Evolutionary conservation across 306 rosid genomes (phyloP).

Genomic region (Fagus sylvatica): DNA sequence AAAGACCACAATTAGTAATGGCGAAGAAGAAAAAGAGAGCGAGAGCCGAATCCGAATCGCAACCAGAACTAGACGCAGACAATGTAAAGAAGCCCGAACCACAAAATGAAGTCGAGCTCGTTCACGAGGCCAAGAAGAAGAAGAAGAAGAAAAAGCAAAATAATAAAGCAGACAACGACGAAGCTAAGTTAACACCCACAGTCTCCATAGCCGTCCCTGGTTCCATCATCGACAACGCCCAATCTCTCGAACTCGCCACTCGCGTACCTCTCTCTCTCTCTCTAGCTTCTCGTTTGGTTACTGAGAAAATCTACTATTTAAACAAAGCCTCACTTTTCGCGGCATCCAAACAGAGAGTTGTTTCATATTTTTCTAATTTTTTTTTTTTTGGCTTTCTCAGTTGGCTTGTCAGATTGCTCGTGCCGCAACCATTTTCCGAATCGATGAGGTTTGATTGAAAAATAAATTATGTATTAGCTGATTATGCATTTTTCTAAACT

Average conservation of each 20-base stretch:
- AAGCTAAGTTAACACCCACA: slow-evolving; percentile 46
- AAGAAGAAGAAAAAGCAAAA: slow-evolving; percentile 39
- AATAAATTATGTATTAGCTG: not conserved
- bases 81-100: slow-evolving; percentile 12
- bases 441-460: slow-evolving; percentile 64
- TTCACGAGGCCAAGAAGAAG: not conserved
- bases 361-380: not conserved
- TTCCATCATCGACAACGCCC: slow-evolving; percentile 88
- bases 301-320: too few relatives aligned
- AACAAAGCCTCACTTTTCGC: not conserved
- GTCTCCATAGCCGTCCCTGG: slow-evolving; percentile 83
- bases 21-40: slow-evolving; percentile 69
- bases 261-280: slow-evolving; percentile 45
- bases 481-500: not conserved
- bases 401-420: slow-evolving; percentile 97
- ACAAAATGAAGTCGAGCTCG: slow-evolving; percentile 15
- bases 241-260: slow-evolving; percentile 84
- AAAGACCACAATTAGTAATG: slow-evolving; percentile 35
- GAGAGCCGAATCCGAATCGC: slow-evolving; percentile 33
- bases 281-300: not conserved
- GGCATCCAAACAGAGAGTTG: not conserved
- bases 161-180: slow-evolving; percentile 22
- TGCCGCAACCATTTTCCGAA: slow-evolving; percentile 91
- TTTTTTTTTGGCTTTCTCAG: slow-evolving; percentile 36
- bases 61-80: slow-evolving; percentile 7